Evolutionary conservation across 352 stramenopile genomes (phyloP), one percentile per base, ranked within the genome.

Genomic region (Globisporangium irregulare): DNA sequence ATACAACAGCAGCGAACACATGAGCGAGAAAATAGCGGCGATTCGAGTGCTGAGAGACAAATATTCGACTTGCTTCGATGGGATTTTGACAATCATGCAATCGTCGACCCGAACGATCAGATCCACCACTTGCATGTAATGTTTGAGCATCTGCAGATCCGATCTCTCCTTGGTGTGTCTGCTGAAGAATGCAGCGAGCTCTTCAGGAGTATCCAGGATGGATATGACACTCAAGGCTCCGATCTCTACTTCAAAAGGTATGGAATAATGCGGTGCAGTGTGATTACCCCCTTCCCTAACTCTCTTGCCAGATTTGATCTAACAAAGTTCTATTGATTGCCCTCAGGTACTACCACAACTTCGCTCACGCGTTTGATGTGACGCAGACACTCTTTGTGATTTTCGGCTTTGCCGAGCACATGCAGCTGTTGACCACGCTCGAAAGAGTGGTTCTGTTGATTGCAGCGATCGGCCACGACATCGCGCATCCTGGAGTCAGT

Each of bases 381-480:
- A 68, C 72, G 1, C 72, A 78, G 50, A 78, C 72, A 50, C 54
- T 78, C 10, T 78, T 78, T 57, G 66, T 69, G 9, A 67, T 75
- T 24, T 66, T 75, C 22, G 64, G 29, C 10, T 73, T 75, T 48
- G 43, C 58, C 8, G 66, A 62, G 10, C 43, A 29, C 12, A 10
- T 8, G 1, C 48, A 75, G 9, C 25, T 69, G 25, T 20, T 78
- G 25, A 58, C 38, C 9, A 12, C 69, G 8, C 36, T 78, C 24
- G 72, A 78, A 32, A 70, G 73, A 41, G 36, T 68, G 9, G 41
- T 75, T 20, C 43, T 71, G 58, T 22, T 78, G 32, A n/a, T 78
- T 32, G 62, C 72, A 24, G 66, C 72, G 3, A 34, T 78, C 10
- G 66, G 72, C n/a, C 72, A 78, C 55, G 72, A 78, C 25, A 78